These are phyloP conservation scores for Phytophthora pini DNA, from an alignment of 352 stramenopile genomes.

Conservation along the genomic window DNA sequence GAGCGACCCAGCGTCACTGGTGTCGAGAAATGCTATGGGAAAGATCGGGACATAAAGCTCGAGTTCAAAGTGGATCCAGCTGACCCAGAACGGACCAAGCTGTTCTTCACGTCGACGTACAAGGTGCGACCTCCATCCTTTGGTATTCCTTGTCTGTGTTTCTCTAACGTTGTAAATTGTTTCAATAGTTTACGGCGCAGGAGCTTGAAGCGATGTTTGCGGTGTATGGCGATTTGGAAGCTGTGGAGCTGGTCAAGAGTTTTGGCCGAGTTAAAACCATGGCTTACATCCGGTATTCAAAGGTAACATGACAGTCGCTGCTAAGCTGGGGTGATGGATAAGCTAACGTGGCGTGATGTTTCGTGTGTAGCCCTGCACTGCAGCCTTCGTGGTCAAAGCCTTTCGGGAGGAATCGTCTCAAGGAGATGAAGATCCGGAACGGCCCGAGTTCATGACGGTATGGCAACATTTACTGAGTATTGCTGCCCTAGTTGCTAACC, in stretches of 20 bases:
- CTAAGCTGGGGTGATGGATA: neutral
- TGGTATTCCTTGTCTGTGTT: neutral
- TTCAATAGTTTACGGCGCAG: constrained; percentile 72
- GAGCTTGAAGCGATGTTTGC: constrained; percentile 85
- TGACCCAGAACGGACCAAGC: constrained; percentile 35
- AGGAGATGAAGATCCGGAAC: constrained; percentile 39
- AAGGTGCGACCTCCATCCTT: constrained; percentile 46
- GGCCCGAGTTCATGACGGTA: constrained; percentile 64
- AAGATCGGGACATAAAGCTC: constrained; percentile 27
- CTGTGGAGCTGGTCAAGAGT: constrained; percentile 68
- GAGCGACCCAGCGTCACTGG: constrained; percentile 14
- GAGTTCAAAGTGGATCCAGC: constrained; percentile 19
- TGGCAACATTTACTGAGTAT: neutral
- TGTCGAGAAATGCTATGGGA: constrained; percentile 19
- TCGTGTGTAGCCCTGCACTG: constrained; percentile 49
- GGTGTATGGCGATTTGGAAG: constrained; percentile 80
- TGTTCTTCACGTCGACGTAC: constrained; percentile 79
- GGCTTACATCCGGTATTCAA: constrained; percentile 80
- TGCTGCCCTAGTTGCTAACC: neutral
- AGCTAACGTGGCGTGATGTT: constrained; percentile 8
- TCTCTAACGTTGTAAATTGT: constrained; percentile 3
- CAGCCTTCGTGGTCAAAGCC: constrained; percentile 59
- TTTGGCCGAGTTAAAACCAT: constrained; percentile 88
- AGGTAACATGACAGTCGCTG: constrained; percentile 38
- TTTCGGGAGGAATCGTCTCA: constrained; percentile 53